These are phyloP conservation scores for Syzygium jambos DNA, from an alignment of 345 rosid species.

Conservation along the genomic window DNA sequence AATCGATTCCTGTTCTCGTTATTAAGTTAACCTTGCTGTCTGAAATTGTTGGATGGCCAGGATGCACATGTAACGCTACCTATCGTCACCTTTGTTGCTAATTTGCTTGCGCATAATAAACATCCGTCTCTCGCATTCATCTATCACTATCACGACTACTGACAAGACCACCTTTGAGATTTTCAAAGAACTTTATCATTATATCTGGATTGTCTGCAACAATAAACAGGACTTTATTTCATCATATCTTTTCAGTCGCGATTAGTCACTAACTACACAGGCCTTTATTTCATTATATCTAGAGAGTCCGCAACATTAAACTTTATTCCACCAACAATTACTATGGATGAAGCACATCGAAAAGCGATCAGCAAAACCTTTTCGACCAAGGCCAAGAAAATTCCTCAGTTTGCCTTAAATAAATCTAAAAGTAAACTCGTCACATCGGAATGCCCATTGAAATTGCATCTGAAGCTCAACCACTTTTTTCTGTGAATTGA, in stretches of 20 bases:
- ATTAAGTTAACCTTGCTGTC: background rate
- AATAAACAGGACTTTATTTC: background rate
- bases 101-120: background rate
- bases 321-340: background rate
- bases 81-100: background rate
- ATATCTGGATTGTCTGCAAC: background rate
- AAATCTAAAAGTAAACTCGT: background rate
- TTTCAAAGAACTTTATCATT: background rate
- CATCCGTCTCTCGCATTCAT: background rate
- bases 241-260: background rate
- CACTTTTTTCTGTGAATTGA: conserved; percentile 17
- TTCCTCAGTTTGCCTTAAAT: background rate
- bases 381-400: background rate
- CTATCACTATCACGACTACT: background rate
- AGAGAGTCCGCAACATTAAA: background rate
- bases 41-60: background rate
- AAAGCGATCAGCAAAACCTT: background rate
- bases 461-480: background rate
- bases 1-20: background rate
- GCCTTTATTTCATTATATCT: background rate
- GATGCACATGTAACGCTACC: background rate
- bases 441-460: background rate
- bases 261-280: background rate
- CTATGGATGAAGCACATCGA: background rate
- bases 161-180: background rate